phyloP scores from a whole-genome alignment of 306 rosid genomes.

The Malus fusca region DNA sequence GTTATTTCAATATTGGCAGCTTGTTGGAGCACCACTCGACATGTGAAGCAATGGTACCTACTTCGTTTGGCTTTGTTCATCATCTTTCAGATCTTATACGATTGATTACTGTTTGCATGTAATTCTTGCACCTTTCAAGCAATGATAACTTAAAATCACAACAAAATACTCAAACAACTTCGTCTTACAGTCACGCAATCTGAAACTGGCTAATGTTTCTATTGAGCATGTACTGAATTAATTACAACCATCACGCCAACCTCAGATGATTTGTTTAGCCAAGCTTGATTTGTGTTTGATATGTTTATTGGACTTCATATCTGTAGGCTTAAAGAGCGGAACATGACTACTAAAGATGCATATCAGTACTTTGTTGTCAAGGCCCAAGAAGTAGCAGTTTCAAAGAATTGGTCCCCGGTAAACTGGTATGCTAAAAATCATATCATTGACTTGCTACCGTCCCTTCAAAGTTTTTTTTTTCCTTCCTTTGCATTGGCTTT shows the following conservation, averaged over 20 bases:
- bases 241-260: neutral
- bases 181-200: neutral
- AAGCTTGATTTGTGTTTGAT: constrained; percentile 1
- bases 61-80: constrained; percentile 6
- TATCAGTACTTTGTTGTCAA: constrained; percentile 79
- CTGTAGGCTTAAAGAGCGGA: constrained; percentile 66
- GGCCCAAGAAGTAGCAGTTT: constrained; percentile 83
- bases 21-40: constrained; percentile 71
- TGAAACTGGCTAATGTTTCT: neutral
- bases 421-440: constrained; percentile 59
- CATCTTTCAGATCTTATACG: neutral
- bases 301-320: constrained; percentile 15
- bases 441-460: neutral
- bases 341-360: constrained; percentile 71
- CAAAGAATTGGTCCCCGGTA: constrained; percentile 81
- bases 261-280: neutral
- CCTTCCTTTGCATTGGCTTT: neutral
- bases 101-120: neutral
- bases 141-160: neutral
- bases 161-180: neutral
- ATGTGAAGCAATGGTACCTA: constrained; percentile 69
- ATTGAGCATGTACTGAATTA: neutral
- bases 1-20: constrained; percentile 48
- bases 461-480: neutral
- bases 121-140: neutral